A percentile compares a stretch with the other conserved stretches of the same genome.
Evolutionary conservation across 805 yeast species (phyloP).

Genomic region (Cyberlindnera veronae): DNA sequence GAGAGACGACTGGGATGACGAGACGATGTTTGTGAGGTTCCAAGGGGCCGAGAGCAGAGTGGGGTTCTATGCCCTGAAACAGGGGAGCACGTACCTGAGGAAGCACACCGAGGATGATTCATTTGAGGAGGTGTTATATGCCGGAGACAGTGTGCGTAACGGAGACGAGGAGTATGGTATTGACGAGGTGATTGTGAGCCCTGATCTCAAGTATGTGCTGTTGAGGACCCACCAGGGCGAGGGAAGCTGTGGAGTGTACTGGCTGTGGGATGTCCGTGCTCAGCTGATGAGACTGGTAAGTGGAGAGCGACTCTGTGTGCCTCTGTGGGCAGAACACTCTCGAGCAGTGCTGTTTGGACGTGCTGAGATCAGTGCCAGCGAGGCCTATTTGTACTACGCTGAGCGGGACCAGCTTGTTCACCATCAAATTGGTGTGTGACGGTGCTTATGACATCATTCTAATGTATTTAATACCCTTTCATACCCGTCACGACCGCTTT

Average conservation of each 20-base stretch:
- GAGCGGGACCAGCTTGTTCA: conserved; percentile 11
- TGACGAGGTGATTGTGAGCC: conserved; percentile 58
- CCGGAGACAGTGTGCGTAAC: conserved; percentile 43
- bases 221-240: conserved; percentile 59
- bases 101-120: conserved; percentile 32
- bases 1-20: conserved; percentile 9
- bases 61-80: conserved; percentile 10
- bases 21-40: conserved; percentile 7
- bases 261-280: conserved; percentile 34
- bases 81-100: conserved; percentile 5
- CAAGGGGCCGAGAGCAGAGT: conserved; percentile 3
- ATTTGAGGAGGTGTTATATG: conserved; percentile 44
- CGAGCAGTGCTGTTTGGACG: conserved; percentile 6
- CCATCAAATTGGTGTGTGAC: too few species aligned
- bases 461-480: too few species aligned
- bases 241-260: conserved; percentile 40
- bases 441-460: too few species aligned
- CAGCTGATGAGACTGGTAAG: conserved; percentile 24
- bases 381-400: conserved; percentile 9
- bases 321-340: conserved; percentile 51
- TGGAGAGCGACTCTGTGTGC: conserved; percentile 38
- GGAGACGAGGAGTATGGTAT: conserved; percentile 42
- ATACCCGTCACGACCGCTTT: too few species aligned
- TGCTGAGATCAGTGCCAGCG: conserved; percentile 9
- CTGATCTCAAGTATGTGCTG: conserved; percentile 56